phyloP scores from a whole-genome alignment of 2,329 filamentous ascomycete species.

The Fusarium aywerte region DNA sequence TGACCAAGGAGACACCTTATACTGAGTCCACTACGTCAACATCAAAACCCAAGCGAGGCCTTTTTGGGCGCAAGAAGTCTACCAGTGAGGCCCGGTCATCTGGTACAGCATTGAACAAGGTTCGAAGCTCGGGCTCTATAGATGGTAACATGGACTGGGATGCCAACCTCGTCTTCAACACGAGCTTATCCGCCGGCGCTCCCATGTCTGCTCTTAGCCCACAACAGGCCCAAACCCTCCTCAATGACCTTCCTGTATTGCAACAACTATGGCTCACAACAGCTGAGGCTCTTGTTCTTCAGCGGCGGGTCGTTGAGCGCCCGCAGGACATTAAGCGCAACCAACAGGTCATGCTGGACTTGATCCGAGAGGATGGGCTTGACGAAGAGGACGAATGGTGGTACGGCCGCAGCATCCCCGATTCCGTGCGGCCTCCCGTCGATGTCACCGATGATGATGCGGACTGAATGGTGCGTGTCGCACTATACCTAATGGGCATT shows the following conservation, averaged over 20 bases:
- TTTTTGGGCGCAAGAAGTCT: slow-evolving; percentile 70
- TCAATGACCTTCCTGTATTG: slow-evolving; percentile 66
- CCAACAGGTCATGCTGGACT: slow-evolving; percentile 69
- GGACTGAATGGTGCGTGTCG: slow-evolving; percentile 44
- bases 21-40: slow-evolving; percentile 53
- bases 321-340: slow-evolving; percentile 72
- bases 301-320: slow-evolving; percentile 67
- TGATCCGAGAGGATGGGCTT: slow-evolving; percentile 71
- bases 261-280: slow-evolving; percentile 72
- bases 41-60: slow-evolving; percentile 62
- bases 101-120: slow-evolving; percentile 42
- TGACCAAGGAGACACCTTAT: slow-evolving; percentile 56
- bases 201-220: slow-evolving; percentile 67
- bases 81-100: slow-evolving; percentile 48
- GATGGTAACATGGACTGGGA: slow-evolving; percentile 49
- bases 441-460: slow-evolving; percentile 65
- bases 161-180: slow-evolving; percentile 64
- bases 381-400: slow-evolving; percentile 72
- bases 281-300: slow-evolving; percentile 70
- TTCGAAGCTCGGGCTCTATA: slow-evolving; percentile 48
- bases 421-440: slow-evolving; percentile 63
- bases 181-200: slow-evolving; percentile 69
- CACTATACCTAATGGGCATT: slow-evolving; percentile 19
- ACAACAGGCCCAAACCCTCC: slow-evolving; percentile 62
- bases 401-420: slow-evolving; percentile 65